Evolutionary conservation across 768 basidiomycete genomes (phyloP).

Genomic region (Hebeloma cylindrosporum): DNA sequence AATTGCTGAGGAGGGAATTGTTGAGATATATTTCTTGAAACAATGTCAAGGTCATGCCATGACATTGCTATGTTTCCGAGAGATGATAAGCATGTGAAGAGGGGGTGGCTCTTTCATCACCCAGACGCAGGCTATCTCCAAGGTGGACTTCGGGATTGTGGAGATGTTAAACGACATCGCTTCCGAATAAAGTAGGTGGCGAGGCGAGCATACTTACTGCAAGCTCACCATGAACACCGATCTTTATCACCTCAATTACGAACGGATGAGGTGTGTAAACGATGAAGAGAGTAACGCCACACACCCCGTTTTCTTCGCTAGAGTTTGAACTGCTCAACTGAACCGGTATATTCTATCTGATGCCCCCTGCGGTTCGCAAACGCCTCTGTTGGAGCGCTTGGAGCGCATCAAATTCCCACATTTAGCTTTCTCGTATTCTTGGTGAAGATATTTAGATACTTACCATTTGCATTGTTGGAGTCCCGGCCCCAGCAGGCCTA

Average conservation of each 20-base stretch:
- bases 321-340: conserved; percentile 22
- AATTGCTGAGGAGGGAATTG: too few relatives aligned
- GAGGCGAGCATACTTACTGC: conserved; percentile 31
- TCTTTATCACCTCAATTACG: conserved; percentile 15
- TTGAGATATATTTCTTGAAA: conserved; percentile 39
- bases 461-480: conserved; percentile 29
- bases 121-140: conserved; percentile 74
- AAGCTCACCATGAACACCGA: conserved; percentile 56
- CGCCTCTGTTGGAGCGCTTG: conserved; percentile 17
- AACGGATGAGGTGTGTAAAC: neutral
- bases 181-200: neutral
- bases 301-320: conserved; percentile 25
- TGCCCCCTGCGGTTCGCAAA: conserved; percentile 23
- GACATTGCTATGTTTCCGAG: neutral
- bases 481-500: conserved; percentile 7
- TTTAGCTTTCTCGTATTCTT: conserved; percentile 31
- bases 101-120: neutral
- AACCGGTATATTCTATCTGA: conserved; percentile 21
- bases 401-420: conserved; percentile 23
- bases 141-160: conserved; percentile 57
- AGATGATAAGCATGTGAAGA: neutral
- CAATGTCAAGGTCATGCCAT: conserved; percentile 39
- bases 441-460: conserved; percentile 66
- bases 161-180: conserved; percentile 42
- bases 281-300: conserved; percentile 3